phyloP scores from a whole-genome alignment of 805 yeast species.

The Soucietia sequanensis region DNA sequence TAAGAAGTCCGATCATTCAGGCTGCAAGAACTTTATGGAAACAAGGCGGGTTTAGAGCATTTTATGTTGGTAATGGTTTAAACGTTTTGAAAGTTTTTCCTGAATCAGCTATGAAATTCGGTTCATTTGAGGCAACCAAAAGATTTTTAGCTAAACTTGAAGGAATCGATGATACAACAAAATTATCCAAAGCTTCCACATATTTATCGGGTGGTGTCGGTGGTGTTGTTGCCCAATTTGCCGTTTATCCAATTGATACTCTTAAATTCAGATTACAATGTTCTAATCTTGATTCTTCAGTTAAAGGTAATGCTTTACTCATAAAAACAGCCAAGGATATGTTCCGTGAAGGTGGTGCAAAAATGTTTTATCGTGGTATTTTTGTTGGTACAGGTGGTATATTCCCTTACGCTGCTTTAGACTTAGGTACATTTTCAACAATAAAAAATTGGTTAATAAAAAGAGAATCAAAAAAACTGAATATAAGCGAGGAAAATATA shows the following conservation, averaged over 20 bases:
- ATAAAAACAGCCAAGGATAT: slow-evolving; percentile 70
- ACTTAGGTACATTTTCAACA: slow-evolving; percentile 88
- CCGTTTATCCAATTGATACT: slow-evolving; percentile 95
- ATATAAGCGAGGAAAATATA: slow-evolving; percentile 62
- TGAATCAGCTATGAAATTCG: slow-evolving; percentile 96
- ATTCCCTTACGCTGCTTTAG: slow-evolving; percentile 96
- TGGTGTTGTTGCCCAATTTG: slow-evolving; percentile 88
- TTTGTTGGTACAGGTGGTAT: slow-evolving; percentile 92
- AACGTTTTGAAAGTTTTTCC: slow-evolving; percentile 95
- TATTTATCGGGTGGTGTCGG: slow-evolving; percentile 95
- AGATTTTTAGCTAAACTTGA: slow-evolving; percentile 69
- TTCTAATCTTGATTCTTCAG: slow-evolving; percentile 66
- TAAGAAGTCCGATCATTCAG: slow-evolving; percentile 71
- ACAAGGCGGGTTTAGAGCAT: slow-evolving; percentile 84
- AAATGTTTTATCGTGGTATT: slow-evolving; percentile 82
- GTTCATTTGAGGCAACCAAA: slow-evolving; percentile 88
- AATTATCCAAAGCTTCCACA: slow-evolving; percentile 73
- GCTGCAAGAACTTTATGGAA: slow-evolving; percentile 80
- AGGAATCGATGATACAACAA: slow-evolving; percentile 67
- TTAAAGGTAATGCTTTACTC: slow-evolving; percentile 62
- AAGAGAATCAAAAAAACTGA: slow-evolving; percentile 54
- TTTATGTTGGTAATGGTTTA: slow-evolving; percentile 93
- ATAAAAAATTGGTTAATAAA: slow-evolving; percentile 74
- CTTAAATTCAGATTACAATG: slow-evolving; percentile 92
- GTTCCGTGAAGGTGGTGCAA: slow-evolving; percentile 76